A percentile compares a stretch with the other conserved stretches of the same genome.
These are phyloP conservation scores for Cichorium intybus DNA, from an alignment of 140 eudicot genomes.

Conservation along the genomic window DNA sequence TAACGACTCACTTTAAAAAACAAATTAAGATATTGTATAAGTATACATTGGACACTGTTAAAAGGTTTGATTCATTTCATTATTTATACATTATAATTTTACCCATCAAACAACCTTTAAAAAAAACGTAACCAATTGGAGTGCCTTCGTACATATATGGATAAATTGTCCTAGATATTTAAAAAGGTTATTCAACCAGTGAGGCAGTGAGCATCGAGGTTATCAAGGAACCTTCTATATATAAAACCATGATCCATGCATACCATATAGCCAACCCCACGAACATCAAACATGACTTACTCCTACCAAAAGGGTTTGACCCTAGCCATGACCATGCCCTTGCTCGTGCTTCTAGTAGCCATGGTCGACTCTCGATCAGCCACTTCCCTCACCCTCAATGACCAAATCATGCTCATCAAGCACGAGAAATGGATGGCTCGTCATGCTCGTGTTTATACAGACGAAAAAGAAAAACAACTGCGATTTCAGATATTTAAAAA, in stretches of 20 bases:
- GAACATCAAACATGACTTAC: constrained; percentile 21
- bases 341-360: constrained; percentile 10
- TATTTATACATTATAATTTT: too few species aligned
- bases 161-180: too few species aligned
- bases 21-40: too few species aligned
- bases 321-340: constrained; percentile 7
- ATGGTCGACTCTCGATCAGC: constrained; percentile 18
- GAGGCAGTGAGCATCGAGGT: neutral
- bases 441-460: constrained; percentile 23
- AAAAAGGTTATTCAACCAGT: too few species aligned
- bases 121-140: neutral
- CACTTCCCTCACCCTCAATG: constrained; percentile 29
- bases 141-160: neutral
- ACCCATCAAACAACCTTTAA: too few species aligned
- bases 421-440: constrained; percentile 36
- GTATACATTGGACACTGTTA: too few species aligned
- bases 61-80: too few species aligned
- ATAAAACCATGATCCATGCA: constrained; percentile 28
- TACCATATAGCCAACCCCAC: neutral
- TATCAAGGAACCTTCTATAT: constrained; percentile 12
- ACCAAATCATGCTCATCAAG: constrained; percentile 16
- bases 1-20: too few species aligned
- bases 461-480: constrained; percentile 21
- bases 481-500: constrained; percentile 34
- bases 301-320: constrained; percentile 1